Percentiles rank a stretch among this genome's conserved stretches.
These are phyloP conservation scores for Fomes fomentarius DNA, from an alignment of 1,284 basidiomycete species.

Conservation along the genomic window DNA sequence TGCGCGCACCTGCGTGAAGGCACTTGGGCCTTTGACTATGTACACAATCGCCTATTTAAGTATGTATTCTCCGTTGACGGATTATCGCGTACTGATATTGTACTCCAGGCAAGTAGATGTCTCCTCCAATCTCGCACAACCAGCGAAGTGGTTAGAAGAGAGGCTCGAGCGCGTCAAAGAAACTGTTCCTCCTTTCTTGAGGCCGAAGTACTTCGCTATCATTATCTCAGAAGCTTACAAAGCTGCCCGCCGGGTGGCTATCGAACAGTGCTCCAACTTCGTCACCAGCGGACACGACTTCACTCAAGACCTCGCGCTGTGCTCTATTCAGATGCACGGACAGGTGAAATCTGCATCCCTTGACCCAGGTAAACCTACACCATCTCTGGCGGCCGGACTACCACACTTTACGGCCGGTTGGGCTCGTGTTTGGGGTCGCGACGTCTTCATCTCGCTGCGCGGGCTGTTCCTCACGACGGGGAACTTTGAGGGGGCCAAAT, in stretches of 20 bases:
- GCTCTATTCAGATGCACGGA: constrained; percentile 92
- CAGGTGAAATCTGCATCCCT: constrained; percentile 87
- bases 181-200: constrained; percentile 80
- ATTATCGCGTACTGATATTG: constrained; percentile 7
- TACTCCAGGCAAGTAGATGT: constrained; percentile 61
- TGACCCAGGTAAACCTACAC: constrained; percentile 66
- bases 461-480: constrained; percentile 93
- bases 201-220: constrained; percentile 93
- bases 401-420: constrained; percentile 91
- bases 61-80: constrained; percentile 41
- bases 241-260: constrained; percentile 75
- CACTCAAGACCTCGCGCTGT: constrained; percentile 86
- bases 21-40: constrained; percentile 89
- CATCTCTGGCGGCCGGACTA: constrained; percentile 91
- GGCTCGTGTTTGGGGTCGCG: constrained; percentile 97
- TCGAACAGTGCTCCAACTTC: constrained; percentile 89
- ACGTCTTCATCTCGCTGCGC: constrained; percentile 92
- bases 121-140: constrained; percentile 70
- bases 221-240: constrained; percentile 91
- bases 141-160: constrained; percentile 83
- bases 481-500: constrained; percentile 82
- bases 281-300: constrained; percentile 84
- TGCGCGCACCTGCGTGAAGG: constrained; percentile 87
- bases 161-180: constrained; percentile 80
- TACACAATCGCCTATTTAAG: constrained; percentile 72